These are phyloP conservation scores for Pseudopithomyces chartarum DNA, from an alignment of 2,329 filamentous ascomycete genomes.

Conservation along the genomic window DNA sequence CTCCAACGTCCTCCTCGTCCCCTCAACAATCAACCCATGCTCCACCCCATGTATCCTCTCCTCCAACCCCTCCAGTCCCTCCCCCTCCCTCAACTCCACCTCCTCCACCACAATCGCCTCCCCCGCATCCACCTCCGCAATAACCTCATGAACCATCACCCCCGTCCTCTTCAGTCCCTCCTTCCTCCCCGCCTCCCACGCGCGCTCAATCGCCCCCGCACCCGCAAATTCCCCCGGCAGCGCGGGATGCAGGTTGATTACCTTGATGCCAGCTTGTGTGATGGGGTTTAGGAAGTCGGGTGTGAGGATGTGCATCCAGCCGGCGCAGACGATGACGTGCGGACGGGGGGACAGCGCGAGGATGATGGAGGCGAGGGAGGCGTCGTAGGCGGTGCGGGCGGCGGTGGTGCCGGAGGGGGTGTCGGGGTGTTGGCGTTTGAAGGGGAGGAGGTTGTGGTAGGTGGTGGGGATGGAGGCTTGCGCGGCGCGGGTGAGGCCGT, in stretches of 20 bases:
- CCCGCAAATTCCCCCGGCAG: slow-evolving; percentile 78
- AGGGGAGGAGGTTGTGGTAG: slow-evolving; percentile 81
- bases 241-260: slow-evolving; percentile 85
- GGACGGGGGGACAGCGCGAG: slow-evolving; percentile 62
- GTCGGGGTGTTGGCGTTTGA: slow-evolving; percentile 68
- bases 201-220: slow-evolving; percentile 75
- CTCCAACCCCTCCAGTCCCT: slow-evolving; percentile 67
- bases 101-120: slow-evolving; percentile 72
- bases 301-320: slow-evolving; percentile 86
- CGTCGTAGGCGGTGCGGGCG: slow-evolving; percentile 73
- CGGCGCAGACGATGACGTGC: slow-evolving; percentile 76
- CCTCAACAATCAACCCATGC: slow-evolving; percentile 79
- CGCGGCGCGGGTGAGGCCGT: slow-evolving; percentile 65
- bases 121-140: slow-evolving; percentile 77
- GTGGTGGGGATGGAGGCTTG: slow-evolving; percentile 69
- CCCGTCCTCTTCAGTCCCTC: slow-evolving; percentile 72
- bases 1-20: slow-evolving; percentile 60
- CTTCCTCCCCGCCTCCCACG: slow-evolving; percentile 73
- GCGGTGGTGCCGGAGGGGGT: slow-evolving; percentile 51
- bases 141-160: slow-evolving; percentile 88
- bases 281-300: slow-evolving; percentile 72
- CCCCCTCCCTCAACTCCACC: slow-evolving; percentile 65
- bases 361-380: slow-evolving; percentile 72
- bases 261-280: slow-evolving; percentile 62
- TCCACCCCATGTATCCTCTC: slow-evolving; percentile 76